These are phyloP conservation scores for Exophiala spinifera DNA, from an alignment of 2,329 filamentous ascomycete species.

Conservation along the genomic window DNA sequence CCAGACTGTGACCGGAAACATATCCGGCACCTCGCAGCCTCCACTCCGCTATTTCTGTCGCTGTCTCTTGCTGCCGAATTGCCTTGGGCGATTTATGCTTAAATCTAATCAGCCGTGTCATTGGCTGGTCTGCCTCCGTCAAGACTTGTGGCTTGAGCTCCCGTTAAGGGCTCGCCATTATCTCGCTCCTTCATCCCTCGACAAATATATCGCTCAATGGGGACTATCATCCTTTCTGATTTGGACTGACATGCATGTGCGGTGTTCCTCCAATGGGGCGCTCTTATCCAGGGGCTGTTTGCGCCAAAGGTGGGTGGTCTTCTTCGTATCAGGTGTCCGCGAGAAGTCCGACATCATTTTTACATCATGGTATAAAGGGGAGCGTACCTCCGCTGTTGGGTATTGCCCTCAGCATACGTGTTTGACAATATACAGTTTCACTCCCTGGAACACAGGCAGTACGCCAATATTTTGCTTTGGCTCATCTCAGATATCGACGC, in stretches of 20 bases:
- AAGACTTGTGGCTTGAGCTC: not conserved
- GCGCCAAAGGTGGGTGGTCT: not conserved
- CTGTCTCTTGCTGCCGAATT: conserved; percentile 11
- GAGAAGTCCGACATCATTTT: conserved; percentile 3
- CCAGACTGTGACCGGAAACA: not conserved
- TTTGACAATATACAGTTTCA: no score
- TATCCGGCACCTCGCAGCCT: not conserved
- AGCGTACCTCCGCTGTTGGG: not conserved
- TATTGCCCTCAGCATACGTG: no score
- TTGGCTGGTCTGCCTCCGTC: conserved; percentile 3
- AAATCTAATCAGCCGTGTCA: conserved; percentile 3
- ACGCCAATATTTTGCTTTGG: not conserved
- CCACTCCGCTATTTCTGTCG: not conserved
- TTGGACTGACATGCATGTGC: no score
- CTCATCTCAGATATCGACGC: not conserved
- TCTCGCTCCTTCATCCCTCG: not conserved
- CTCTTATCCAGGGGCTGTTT: not conserved
- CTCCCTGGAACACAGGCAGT: no score
- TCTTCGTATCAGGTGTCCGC: not conserved
- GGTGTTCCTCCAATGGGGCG: not conserved
- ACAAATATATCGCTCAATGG: not conserved
- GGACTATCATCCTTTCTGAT: not conserved
- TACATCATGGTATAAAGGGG: conserved; percentile 3
- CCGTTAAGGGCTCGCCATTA: not conserved
- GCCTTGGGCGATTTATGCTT: conserved; percentile 14